Evolutionary conservation across 1,284 basidiomycete species (phyloP).

Genomic region (Malassezia sympodialis): DNA sequence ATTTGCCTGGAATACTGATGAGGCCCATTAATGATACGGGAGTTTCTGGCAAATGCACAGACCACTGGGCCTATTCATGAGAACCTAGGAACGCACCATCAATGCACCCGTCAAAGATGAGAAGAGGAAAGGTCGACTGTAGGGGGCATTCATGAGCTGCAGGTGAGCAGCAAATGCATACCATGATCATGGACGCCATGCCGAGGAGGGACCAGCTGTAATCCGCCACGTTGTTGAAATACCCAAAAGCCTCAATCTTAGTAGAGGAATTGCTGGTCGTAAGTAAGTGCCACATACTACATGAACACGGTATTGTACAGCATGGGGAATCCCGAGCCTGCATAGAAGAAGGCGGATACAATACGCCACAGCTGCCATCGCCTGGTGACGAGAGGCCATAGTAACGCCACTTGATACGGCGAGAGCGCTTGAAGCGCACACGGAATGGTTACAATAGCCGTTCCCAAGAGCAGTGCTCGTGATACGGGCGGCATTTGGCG

Average conservation of each 20-base stretch:
- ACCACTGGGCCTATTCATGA: slow-evolving; percentile 18
- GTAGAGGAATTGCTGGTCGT: slow-evolving; percentile 20
- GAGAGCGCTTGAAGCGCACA: slow-evolving; percentile 57
- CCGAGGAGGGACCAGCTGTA: slow-evolving; percentile 35
- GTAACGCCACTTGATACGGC: slow-evolving; percentile 57
- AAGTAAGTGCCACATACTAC: slow-evolving; percentile 13
- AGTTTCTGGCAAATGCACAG: slow-evolving; percentile 23
- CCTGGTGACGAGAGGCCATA: slow-evolving; percentile 52
- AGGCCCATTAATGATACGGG: slow-evolving; percentile 35
- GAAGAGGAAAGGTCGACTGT: slow-evolving; percentile 56
- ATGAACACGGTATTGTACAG: slow-evolving; percentile 36
- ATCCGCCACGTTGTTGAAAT: slow-evolving; percentile 30
- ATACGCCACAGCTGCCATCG: slow-evolving; percentile 62
- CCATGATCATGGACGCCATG: slow-evolving; percentile 26
- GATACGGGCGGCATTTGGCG: slow-evolving; percentile 74
- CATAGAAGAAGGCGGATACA: slow-evolving; percentile 66
- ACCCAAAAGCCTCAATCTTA: slow-evolving; percentile 31
- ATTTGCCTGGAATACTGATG: slow-evolving; percentile 55
- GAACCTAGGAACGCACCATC: slow-evolving; percentile 10
- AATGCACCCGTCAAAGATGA: slow-evolving; percentile 62
- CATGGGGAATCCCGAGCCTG: slow-evolving; percentile 48
- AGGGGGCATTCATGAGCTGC: slow-evolving; percentile 59
- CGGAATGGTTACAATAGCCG: slow-evolving; percentile 58
- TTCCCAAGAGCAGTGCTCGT: slow-evolving; percentile 59
- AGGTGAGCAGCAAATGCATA: not conserved